These are phyloP conservation scores for Suillus alpinus DNA, from an alignment of 768 basidiomycete genomes.

Conservation along the genomic window DNA sequence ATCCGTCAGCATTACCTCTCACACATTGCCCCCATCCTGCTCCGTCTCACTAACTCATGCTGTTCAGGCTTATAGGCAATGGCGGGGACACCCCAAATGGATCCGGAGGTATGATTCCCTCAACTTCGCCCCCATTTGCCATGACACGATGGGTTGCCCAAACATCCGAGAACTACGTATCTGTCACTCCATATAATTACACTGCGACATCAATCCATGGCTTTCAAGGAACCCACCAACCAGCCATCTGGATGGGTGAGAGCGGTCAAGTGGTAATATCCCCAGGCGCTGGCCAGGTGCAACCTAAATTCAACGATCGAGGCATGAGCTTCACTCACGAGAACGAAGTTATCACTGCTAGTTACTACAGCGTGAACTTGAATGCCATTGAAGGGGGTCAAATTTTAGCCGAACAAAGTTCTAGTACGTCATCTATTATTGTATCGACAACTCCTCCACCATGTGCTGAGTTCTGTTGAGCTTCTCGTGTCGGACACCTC, in stretches of 20 bases:
- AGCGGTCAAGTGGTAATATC: slow-evolving; percentile 60
- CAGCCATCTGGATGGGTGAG: slow-evolving; percentile 90
- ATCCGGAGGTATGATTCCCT: slow-evolving; percentile 78
- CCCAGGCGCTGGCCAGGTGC: slow-evolving; percentile 53
- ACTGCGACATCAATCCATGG: slow-evolving; percentile 62
- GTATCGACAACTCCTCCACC: background rate
- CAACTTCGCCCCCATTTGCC: slow-evolving; percentile 74
- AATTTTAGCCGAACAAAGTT: slow-evolving; percentile 57
- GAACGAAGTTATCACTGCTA: slow-evolving; percentile 50
- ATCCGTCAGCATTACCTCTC: slow-evolving; percentile 35
- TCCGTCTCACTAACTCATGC: background rate
- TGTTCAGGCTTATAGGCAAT: slow-evolving; percentile 61
- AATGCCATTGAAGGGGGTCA: slow-evolving; percentile 50
- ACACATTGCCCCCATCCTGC: background rate
- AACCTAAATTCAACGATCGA: slow-evolving; percentile 54
- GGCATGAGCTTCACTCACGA: slow-evolving; percentile 52
- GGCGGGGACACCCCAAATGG: slow-evolving; percentile 68
- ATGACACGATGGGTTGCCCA: slow-evolving; percentile 88
- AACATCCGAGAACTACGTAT: slow-evolving; percentile 74
- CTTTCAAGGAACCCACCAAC: slow-evolving; percentile 78
- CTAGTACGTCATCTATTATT: slow-evolving; percentile 43
- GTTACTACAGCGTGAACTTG: slow-evolving; percentile 57
- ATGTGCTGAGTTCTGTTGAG: slow-evolving; percentile 30
- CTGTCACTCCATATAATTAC: slow-evolving; percentile 67
- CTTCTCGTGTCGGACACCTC: slow-evolving; percentile 73